Conservation (phyloP, 495 filamentous ascomycete genomes). For the Hypoxylon subgilvum region DNA sequence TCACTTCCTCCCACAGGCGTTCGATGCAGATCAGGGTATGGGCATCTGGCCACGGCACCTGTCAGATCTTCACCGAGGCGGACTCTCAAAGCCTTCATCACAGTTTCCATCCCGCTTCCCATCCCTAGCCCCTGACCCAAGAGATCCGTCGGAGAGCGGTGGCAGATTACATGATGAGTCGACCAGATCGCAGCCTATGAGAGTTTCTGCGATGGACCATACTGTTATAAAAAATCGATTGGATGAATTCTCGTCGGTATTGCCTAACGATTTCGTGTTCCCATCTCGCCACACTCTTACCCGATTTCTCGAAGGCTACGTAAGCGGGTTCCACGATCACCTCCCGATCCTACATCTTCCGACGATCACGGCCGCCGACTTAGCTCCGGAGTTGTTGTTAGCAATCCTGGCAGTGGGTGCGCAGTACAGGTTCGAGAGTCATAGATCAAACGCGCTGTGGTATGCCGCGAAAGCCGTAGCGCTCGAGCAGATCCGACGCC, state of each 20-base stretch:
- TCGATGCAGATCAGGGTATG: slow-evolving; percentile 56
- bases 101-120: slow-evolving; percentile 73
- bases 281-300: slow-evolving; percentile 68
- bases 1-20: slow-evolving; percentile 54
- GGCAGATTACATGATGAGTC: slow-evolving; percentile 51
- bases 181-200: slow-evolving; percentile 60
- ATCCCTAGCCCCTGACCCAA: slow-evolving; percentile 68
- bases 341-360: slow-evolving; percentile 73
- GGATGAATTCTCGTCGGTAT: slow-evolving; percentile 68
- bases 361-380: slow-evolving; percentile 60
- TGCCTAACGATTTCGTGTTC: slow-evolving; percentile 71
- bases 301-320: slow-evolving; percentile 69
- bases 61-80: slow-evolving; percentile 47
- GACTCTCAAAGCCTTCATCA: slow-evolving; percentile 60
- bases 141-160: slow-evolving; percentile 59
- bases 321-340: slow-evolving; percentile 71
- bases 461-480: slow-evolving; percentile 66
- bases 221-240: slow-evolving; percentile 66
- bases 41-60: slow-evolving; percentile 51
- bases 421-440: slow-evolving; percentile 72
- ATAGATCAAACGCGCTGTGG: slow-evolving; percentile 71
- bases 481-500: slow-evolving; percentile 58
- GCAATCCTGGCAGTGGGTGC: slow-evolving; percentile 70
- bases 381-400: slow-evolving; percentile 65
- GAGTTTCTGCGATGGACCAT: slow-evolving; percentile 68